These are phyloP conservation scores for Podospora sp. DNA, from an alignment of 495 filamentous ascomycete genomes.

Conservation along the genomic window DNA sequence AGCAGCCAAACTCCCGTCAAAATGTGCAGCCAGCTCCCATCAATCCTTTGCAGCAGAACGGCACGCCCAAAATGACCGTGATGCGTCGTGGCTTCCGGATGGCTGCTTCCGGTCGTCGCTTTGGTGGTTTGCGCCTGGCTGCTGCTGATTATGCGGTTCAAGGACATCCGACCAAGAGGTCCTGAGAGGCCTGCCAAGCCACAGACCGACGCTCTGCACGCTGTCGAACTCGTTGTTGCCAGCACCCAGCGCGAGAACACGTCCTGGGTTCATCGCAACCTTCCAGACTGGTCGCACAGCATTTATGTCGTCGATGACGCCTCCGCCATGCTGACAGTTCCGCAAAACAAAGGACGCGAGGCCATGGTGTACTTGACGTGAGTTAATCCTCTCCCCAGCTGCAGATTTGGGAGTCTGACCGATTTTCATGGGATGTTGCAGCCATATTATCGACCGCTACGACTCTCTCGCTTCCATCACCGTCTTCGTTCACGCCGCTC, in stretches of 20 bases:
- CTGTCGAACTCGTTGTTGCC: slow-evolving; percentile 34
- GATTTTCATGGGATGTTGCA: slow-evolving; percentile 40
- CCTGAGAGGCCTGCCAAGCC: too few relatives aligned
- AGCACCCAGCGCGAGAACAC: slow-evolving; percentile 38
- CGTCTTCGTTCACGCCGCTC: slow-evolving; percentile 64
- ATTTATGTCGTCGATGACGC: slow-evolving; percentile 56
- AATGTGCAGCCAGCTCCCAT: too few relatives aligned
- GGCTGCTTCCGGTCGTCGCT: too few relatives aligned
- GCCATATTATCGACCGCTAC: slow-evolving; percentile 68
- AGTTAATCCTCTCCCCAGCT: slow-evolving; percentile 37
- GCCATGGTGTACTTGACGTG: slow-evolving; percentile 65
- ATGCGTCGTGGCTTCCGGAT: too few relatives aligned
- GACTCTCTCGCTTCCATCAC: slow-evolving; percentile 59
- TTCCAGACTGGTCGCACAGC: slow-evolving; percentile 46
- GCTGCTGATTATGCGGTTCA: too few relatives aligned
- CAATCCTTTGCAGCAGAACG: too few relatives aligned
- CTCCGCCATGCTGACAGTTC: slow-evolving; percentile 43
- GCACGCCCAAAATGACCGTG: too few relatives aligned
- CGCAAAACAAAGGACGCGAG: slow-evolving; percentile 63
- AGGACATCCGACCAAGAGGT: too few relatives aligned
- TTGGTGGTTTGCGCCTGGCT: too few relatives aligned
- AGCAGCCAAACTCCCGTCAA: too few relatives aligned
- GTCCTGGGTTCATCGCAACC: slow-evolving; percentile 37
- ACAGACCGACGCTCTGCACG: too few relatives aligned
- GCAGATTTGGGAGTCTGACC: slow-evolving; percentile 33